Base-by-base conservation (phyloP, 495 filamentous ascomycete genomes). In the Bombardia bombarda region DNA sequence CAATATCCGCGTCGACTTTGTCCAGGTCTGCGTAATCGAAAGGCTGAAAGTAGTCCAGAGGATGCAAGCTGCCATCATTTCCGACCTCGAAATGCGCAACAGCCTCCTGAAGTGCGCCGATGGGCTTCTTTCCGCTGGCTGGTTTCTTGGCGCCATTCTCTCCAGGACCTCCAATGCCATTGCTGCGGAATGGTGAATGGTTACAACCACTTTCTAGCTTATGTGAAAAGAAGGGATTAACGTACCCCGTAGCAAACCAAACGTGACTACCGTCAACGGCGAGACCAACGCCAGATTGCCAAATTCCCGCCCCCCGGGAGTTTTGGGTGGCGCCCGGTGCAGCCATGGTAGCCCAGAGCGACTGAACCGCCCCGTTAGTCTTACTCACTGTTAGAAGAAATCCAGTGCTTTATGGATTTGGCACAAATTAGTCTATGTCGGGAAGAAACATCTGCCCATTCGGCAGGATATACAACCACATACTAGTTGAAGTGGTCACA, bases 401-500 rank as follows among this genome's bases (percentile, higher is more conserved):
- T 4, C 68, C 67, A 6, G 68, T 70, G 45, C 24, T 26, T 5
- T 5, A 10, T 6, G 24, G 24, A 10, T 26, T 26, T n/a, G n/a
- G n/a, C n/a, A n/a, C n/a, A n/a, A n/a, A 10, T 26, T 26, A 26
- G 10, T 26, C 24, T 26, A 10, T 6, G 31, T 33, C 31, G 9
- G 45, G 45, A 13, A 52, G 55, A 26, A 6, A 26, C 24, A 10
- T 5, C 6, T 26, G 6, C 24, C 10, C 6, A 10, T 26, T n/a
- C n/a, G n/a, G n/a, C n/a, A n/a, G n/a, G 24, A 10, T 26, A 26
- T 6, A 26, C 6, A 10, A 6, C 6, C 5, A 26, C 24, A 10
- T 26, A 26, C 24, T 66, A 72, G 42, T 72, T 72, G 50, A 62
- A 72, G 2, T 58, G 45, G 39, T 68, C 68, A 13, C 68, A 72